Evolutionary conservation across 208 protist genomes (phyloP), one percentile per base, ranked within the genome.

Genomic region (Phytomonas francai): DNA sequence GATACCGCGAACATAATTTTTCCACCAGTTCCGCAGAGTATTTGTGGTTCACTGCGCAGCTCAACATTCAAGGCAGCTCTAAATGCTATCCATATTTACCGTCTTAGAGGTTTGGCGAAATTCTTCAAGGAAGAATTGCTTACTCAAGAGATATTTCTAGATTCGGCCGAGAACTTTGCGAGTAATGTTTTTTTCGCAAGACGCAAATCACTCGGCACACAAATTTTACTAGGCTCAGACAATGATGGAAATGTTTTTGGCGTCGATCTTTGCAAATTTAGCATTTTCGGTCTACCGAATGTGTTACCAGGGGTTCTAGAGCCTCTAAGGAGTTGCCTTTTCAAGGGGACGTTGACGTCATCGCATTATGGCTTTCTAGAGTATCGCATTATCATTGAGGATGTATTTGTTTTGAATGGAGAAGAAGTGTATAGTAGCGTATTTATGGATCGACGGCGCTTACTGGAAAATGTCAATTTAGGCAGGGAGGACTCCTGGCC

Each of bases 341-440:
- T 95, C 69, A 74, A 75, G 57, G 89, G 73, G 25, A 86, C 80
- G 0, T 32, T 93, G n/a, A 73, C 76, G 25, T 73, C 87, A 22
- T 88, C 83, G 25, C 85, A 80, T 58, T 31, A 84, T 45, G 79
- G 70, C 42, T 73, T 71, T 57, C 57, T 76, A 27, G 83, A 95
- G 29, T 87, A 81, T 69, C 76, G 83, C 32, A 86, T 90, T 42
- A 81, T 95, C 59, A 61, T 95, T 16, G 79, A 91, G 51, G 89
- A 95, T 67, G 74, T 95, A 56, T 65, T 92, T 19, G 58, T 80
- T 36, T 92, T 90, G 67, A 71, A 90, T 63, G 80, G 79, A 30
- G 75, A 65, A 33, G 79, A 93, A 34, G 77, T 88, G 16, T 73
- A 72, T 56, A 68, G 73, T 27, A 66, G 77, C 25, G 66, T 74